phyloP scores from a whole-genome alignment of 2,329 filamentous ascomycete genomes.

The Pseudogymnoascus sp. region DNA sequence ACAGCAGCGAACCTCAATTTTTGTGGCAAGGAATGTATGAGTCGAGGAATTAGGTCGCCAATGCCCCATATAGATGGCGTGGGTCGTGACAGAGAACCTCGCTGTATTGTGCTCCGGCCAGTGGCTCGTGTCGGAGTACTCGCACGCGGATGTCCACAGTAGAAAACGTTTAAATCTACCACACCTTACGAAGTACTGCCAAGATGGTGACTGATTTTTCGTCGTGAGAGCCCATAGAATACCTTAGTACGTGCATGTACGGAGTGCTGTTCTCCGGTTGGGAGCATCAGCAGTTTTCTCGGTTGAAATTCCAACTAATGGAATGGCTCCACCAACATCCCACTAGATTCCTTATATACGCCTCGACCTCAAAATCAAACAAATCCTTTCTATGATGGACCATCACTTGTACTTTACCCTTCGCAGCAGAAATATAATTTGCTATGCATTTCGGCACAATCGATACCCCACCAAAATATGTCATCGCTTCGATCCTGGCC shows the following conservation, averaged over 20 bases:
- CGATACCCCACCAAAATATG: conserved; percentile 20
- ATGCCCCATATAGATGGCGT: not conserved
- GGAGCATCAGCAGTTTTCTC: not conserved
- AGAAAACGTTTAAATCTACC: not conserved
- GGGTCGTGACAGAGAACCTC: not conserved
- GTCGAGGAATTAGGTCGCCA: not conserved
- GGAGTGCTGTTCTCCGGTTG: not conserved
- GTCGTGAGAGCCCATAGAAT: not conserved
- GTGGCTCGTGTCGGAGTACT: not conserved
- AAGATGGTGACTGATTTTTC: not conserved
- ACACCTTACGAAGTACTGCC: not conserved
- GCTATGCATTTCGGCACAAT: not conserved
- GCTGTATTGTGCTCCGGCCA: not conserved
- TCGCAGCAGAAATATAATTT: not conserved
- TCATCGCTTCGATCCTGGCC: conserved; percentile 21
- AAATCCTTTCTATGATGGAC: not conserved
- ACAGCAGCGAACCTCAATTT: not conserved
- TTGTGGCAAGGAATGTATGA: not conserved
- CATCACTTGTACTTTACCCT: not conserved
- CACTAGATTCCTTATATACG: not conserved
- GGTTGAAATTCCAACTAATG: not conserved
- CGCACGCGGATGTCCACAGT: not conserved
- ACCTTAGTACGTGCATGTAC: not conserved
- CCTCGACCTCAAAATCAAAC: not conserved
- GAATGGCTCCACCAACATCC: not conserved